These are phyloP conservation scores for Citrus maxima DNA, from an alignment of 345 rosid genomes.

Conservation along the genomic window DNA sequence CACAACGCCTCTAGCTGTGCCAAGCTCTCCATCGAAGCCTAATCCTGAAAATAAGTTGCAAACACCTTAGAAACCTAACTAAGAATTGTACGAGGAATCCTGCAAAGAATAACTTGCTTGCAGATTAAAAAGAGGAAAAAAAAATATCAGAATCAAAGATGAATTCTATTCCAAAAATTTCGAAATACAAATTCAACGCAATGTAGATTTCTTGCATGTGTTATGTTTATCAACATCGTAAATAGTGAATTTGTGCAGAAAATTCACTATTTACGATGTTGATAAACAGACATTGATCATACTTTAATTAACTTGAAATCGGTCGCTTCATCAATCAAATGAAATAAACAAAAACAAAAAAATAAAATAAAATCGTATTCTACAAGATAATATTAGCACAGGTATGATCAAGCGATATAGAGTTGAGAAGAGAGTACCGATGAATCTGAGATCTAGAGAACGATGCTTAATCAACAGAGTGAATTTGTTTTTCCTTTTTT, in stretches of 20 bases:
- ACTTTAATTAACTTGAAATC: neutral
- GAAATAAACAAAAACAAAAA: too few species aligned
- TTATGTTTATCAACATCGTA: neutral
- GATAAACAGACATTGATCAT: neutral
- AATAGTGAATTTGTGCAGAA: neutral
- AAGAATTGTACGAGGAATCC: too few species aligned
- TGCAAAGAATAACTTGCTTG: too few species aligned
- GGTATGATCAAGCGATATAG: neutral
- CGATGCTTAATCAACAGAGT: neutral
- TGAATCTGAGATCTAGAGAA: neutral
- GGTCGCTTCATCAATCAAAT: neutral
- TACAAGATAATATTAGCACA: neutral
- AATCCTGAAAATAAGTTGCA: neutral
- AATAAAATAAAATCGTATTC: neutral
- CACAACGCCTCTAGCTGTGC: conserved; percentile 97
- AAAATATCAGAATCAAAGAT: neutral
- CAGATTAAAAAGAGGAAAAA: neutral
- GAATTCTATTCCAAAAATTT: neutral
- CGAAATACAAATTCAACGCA: neutral
- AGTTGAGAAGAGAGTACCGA: neutral
- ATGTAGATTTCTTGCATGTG: neutral
- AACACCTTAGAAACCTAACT: too few species aligned
- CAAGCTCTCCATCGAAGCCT: conserved; percentile 75
- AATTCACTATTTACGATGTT: too few species aligned
- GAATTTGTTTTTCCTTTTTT: neutral